Evolutionary conservation across 2,329 filamentous ascomycete genomes (phyloP), one percentile per base, ranked within the genome.

Genomic region (Penicillium sp.): DNA sequence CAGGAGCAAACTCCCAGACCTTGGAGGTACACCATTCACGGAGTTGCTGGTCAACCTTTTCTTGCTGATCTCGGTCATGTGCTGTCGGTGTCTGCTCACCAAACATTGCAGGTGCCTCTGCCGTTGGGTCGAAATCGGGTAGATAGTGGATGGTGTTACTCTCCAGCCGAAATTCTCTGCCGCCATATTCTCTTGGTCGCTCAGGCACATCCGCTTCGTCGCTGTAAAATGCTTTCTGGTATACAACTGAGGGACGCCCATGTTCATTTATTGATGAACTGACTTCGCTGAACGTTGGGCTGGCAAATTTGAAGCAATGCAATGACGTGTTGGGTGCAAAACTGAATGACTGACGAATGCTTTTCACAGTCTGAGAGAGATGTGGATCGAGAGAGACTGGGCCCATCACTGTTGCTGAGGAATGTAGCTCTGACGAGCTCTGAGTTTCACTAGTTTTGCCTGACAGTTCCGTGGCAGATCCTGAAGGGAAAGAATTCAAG

Each of bases 161-260:
- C 60, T 82, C 79, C 6, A 96, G 72, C 51, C 81, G 84, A 64
- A 94, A 96, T 59, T 94, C 87, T 58, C 83, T 82, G 3, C 91
- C 91, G 6, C 87, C 91, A 69, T 95, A 97, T 67, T 95, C 88
- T 46, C 88, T 78, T 29, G 77, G 69, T 46, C 84, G 79, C 34
- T 84, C 77, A 12, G 90, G 89, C 0, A 96, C 85, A 68, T 97
- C 93, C 44, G 76, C 77, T 53, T 94, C 88, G 26, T 87, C 77
- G 58, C 89, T 87, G 64, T 95, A 97, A 61, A 84, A 90, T 0
- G 90, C 84, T 63, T 89, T 83, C 66, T 89, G 87, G 56, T 95
- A 94, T 43, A 96, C 78, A 13, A 86, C 77, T 51, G 83, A 75
- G 0, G 86, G 85, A 8, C 82, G 69, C 12, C 76, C 76, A 50